Percentiles rank a stretch among this genome's conserved stretches.
phyloP scores from a whole-genome alignment of 148 eudicot genomes.

The Linanthus parryae region DNA sequence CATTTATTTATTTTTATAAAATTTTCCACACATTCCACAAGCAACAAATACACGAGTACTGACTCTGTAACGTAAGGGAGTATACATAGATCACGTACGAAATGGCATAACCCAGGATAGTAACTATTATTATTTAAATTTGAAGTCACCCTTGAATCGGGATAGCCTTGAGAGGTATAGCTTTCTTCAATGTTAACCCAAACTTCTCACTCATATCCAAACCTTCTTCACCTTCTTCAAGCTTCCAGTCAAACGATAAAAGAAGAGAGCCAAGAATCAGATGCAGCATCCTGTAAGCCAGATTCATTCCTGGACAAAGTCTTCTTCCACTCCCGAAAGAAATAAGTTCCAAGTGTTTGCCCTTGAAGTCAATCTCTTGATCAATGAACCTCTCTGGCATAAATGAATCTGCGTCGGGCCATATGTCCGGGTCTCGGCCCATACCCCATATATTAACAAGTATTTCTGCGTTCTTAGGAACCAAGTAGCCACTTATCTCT shows the following conservation, averaged over 20 bases:
- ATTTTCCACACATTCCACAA: too few species aligned
- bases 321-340: constrained; percentile 26
- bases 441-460: constrained; percentile 16
- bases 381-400: constrained; percentile 18
- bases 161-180: constrained; percentile 7
- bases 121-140: too few species aligned
- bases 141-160: background rate
- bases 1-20: too few species aligned
- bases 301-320: constrained; percentile 15
- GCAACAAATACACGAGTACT: too few species aligned
- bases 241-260: constrained; percentile 22
- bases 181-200: constrained; percentile 18
- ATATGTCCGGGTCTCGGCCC: constrained; percentile 14
- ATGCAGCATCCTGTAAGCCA: constrained; percentile 17
- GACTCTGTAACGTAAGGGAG: too few species aligned
- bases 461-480: constrained; percentile 27
- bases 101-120: too few species aligned
- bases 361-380: constrained; percentile 17
- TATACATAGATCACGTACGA: too few species aligned
- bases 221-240: constrained; percentile 1
- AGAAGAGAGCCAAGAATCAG: constrained; percentile 16
- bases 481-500: constrained; percentile 4
- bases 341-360: constrained; percentile 15
- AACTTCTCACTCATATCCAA: constrained; percentile 14
- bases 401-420: constrained; percentile 6